Conservation (phyloP, 805 yeast genomes). For the Komagataella ulmi region DNA sequence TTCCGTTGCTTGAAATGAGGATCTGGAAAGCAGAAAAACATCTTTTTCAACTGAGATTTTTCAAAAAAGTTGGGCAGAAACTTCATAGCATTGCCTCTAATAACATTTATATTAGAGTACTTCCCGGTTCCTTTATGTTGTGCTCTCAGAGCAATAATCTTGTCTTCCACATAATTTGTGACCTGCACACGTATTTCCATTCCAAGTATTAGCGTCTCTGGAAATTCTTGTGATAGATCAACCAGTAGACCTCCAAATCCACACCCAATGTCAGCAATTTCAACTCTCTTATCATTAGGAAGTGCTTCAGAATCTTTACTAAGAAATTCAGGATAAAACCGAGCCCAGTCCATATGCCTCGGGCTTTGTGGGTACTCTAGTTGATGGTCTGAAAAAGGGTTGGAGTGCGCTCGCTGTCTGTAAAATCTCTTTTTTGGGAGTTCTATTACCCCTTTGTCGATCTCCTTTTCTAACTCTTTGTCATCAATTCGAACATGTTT, state of each 20-base stretch:
- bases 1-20: slow-evolving; percentile 97
- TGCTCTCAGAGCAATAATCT: slow-evolving; percentile 78
- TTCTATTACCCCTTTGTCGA: slow-evolving; percentile 22
- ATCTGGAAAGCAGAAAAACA: slow-evolving; percentile 99
- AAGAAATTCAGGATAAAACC: slow-evolving; percentile 51
- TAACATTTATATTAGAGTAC: slow-evolving; percentile 78
- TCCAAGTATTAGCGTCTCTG: slow-evolving; percentile 68
- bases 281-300: slow-evolving; percentile 35
- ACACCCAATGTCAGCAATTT: slow-evolving; percentile 94
- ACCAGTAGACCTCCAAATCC: slow-evolving; percentile 91
- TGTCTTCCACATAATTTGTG: slow-evolving; percentile 91
- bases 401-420: slow-evolving; percentile 95
- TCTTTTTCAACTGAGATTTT: slow-evolving; percentile 72
- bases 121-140: slow-evolving; percentile 21
- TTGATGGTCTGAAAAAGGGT: slow-evolving; percentile 92
- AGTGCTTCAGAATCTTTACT: slow-evolving; percentile 27
- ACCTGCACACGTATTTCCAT: slow-evolving; percentile 98
- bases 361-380: slow-evolving; percentile 82
- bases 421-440: slow-evolving; percentile 80
- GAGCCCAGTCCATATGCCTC: slow-evolving; percentile 75
- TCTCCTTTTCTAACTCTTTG: slow-evolving; percentile 16
- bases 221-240: slow-evolving; percentile 66
- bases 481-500: slow-evolving; percentile 23
- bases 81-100: slow-evolving; percentile 96
- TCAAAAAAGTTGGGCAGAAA: slow-evolving; percentile 88